Conservation (phyloP, 768 basidiomycete species). For the Boletus subcaerulescens region DNA sequence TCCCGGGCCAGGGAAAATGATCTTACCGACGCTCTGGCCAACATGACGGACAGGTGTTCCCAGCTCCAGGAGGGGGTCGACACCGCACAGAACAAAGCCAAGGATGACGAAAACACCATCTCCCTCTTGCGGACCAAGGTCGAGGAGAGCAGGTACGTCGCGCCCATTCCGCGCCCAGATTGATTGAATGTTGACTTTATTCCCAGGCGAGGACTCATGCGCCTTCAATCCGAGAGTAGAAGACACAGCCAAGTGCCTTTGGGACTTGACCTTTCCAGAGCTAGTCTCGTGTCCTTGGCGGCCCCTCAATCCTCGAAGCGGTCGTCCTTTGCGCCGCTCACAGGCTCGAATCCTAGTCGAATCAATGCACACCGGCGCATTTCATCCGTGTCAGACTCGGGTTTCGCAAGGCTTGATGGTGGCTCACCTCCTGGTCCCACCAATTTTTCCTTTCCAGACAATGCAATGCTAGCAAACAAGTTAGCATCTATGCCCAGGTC, state of each 20-base stretch:
- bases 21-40: conserved; percentile 58
- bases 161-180: not conserved
- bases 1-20: conserved; percentile 55
- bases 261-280: conserved; percentile 55
- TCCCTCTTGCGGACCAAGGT: conserved; percentile 75
- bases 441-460: conserved; percentile 35
- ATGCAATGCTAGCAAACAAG: conserved; percentile 15
- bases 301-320: conserved; percentile 61
- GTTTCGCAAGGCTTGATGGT: conserved; percentile 34
- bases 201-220: conserved; percentile 78
- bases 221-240: conserved; percentile 74
- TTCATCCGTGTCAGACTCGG: conserved; percentile 72
- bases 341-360: conserved; percentile 47
- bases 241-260: conserved; percentile 53
- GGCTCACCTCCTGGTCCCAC: conserved; percentile 36
- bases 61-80: conserved; percentile 55
- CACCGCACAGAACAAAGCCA: conserved; percentile 46
- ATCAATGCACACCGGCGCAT: conserved; percentile 61
- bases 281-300: conserved; percentile 36
- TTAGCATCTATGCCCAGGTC: conserved; percentile 32
- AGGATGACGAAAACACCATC: conserved; percentile 78
- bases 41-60: conserved; percentile 65
- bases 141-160: conserved; percentile 75
- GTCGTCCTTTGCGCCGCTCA: conserved; percentile 72
- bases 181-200: conserved; percentile 4